Evolutionary conservation across 2,329 filamentous ascomycete species (phyloP), one percentile per base, ranked within the genome.

Genomic region (Coniella vitis): DNA sequence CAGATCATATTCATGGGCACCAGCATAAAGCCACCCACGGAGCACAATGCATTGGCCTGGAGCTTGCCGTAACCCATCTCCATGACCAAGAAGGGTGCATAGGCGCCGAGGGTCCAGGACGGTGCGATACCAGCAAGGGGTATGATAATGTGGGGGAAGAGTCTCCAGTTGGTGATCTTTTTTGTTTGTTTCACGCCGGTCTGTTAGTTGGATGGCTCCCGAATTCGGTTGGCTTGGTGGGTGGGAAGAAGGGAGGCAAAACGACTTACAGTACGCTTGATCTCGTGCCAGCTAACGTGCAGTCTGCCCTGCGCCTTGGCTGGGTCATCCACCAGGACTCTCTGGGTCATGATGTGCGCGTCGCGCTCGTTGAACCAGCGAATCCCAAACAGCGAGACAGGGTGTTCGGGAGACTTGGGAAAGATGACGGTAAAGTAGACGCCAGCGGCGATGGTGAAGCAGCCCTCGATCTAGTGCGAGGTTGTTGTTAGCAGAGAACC

Each of bases 71-170:
- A 81, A 0, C 77, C 78, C 40, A 80, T 73, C 10, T 67, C 69
- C 43, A 64, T 69, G 49, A 81, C 73, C 40, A 81, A 72, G 5
- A 71, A 71, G 0, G 77, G 77, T 0, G 73, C 69, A 52, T 81
- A 79, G 4, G 76, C 74, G 47, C 74, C 68, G 37, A 75, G 69
- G 2, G 69, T 67, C 59, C 68, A 56, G 56, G 75, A 66, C 16
- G 73, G 70, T 12, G 73, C 61, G 55, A 75, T 68, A 61, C 74
- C 75, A 60, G 64, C 53, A 25, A 76, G 54, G 32, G 76, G 75
- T 51, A 80, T 71, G 16, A 73, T 51, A 5, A 75, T 66, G 44
- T 80, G 77, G 5, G 70, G 61, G 65, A 72, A 73, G n/a, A 79
- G 65, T 1, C 74, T 68, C 63, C 74, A 76, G 59, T 75, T 71